Evolutionary conservation across 2,329 filamentous ascomycete species (phyloP), one percentile per base, ranked within the genome.

Genomic region (Eutypa lata): DNA sequence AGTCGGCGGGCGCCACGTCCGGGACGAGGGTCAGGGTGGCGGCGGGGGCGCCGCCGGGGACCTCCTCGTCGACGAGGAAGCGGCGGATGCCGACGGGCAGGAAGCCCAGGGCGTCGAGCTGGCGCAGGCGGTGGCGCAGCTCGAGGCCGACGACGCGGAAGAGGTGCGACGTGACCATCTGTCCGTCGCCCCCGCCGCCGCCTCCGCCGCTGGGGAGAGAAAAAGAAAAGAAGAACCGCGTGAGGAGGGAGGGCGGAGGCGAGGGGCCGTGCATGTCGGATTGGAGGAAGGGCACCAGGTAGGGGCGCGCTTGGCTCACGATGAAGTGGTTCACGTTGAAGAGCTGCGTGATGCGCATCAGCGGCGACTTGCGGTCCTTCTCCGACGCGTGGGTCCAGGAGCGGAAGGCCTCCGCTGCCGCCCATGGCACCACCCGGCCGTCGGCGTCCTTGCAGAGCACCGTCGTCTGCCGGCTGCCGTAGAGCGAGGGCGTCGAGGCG

Each of bases 261-360:
- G 83, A 82, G 0, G 89, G 87, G 4, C 88, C 87, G 69, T 92
- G 89, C 74, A 92, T 84, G 61, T 93, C 89, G 45, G 87, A 88
- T 56, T 88, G 85, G 5, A 95, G 77, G 63, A 96, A 94, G 0
- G 92, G 92, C 26, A 93, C 87, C 16, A 96, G 78, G 69, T 96
- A 96, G 0, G 93, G 93, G 3, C 92, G 82, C 1, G 93, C 91
- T 73, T 97, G 93, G 59, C 89, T 94, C 60, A 97, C 86, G 58
- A 97, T 91, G 72, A 95, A 97, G 74, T 97, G 92, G 67, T 96
- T 95, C 50, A 95, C 90, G 67, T 95, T 95, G 79, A 94, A 94
- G 11, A 93, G 81, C 71, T 93, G 88, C 7, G 88, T 84, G 28
- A 94, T 86, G 38, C 90, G 83, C 50, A 84, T 79, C 1, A 94